phyloP scores from a whole-genome alignment of 805 yeast species.

The Candida morakotiae region DNA sequence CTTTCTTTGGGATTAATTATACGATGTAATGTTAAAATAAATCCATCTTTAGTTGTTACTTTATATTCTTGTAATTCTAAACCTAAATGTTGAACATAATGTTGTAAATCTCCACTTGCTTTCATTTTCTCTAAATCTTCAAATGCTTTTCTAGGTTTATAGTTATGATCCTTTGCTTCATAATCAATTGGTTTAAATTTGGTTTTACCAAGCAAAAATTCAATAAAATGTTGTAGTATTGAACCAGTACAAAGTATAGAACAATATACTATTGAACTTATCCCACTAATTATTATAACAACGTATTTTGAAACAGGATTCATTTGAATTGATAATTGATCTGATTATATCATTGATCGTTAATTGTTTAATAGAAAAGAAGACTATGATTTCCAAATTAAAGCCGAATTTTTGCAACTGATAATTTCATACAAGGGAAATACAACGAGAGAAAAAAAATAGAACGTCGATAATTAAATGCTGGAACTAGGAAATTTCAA shows the following conservation, averaged over 20 bases:
- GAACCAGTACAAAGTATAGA: slow-evolving; percentile 22
- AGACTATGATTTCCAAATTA: no score
- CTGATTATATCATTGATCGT: no score
- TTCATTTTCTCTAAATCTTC: slow-evolving; percentile 32
- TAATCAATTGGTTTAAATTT: slow-evolving; percentile 18
- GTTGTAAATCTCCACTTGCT: slow-evolving; percentile 46
- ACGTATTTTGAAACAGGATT: slow-evolving; percentile 11
- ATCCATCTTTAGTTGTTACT: slow-evolving; percentile 78
- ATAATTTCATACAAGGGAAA: no score
- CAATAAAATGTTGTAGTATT: slow-evolving; percentile 25
- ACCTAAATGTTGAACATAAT: slow-evolving; percentile 63
- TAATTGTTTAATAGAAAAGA: no score
- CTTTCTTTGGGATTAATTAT: slow-evolving; percentile 47
- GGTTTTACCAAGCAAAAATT: slow-evolving; percentile 27
- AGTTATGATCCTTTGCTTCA: slow-evolving; percentile 17
- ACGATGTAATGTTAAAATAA: slow-evolving; percentile 60
- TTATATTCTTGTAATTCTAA: slow-evolving; percentile 55
- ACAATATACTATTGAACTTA: slow-evolving; percentile 28
- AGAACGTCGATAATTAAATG: no score
- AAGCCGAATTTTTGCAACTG: no score
- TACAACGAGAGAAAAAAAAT: no score
- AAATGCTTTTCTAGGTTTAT: slow-evolving; percentile 29
- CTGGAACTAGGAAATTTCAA: no score
- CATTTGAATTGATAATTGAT: no score
- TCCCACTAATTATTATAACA: slow-evolving; percentile 19